Percentiles rank a stretch among this genome's conserved stretches.
Evolutionary conservation across 768 basidiomycete species (phyloP).

Genomic region (Lactarius trivialis): DNA sequence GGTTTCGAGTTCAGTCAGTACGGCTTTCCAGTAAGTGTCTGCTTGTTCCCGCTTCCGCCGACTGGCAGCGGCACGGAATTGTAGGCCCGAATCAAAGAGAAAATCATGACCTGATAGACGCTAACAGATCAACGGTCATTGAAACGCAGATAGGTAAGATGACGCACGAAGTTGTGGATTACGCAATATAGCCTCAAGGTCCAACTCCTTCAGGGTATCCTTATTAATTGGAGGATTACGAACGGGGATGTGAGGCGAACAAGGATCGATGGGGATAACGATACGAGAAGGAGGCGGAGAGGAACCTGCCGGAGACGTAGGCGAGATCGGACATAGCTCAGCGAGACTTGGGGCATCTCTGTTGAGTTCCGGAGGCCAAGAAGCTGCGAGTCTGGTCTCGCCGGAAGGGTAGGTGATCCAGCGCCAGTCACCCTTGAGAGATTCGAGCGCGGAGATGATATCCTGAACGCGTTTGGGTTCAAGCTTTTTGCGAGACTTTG

Average conservation of each 20-base stretch:
- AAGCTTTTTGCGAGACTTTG: constrained; percentile 16
- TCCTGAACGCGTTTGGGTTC: constrained; percentile 20
- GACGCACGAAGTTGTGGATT: constrained; percentile 87
- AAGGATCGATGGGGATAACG: constrained; percentile 36
- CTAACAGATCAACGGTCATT: constrained; percentile 12
- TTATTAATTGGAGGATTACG: constrained; percentile 73
- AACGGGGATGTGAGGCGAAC: constrained; percentile 56
- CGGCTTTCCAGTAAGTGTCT: constrained; percentile 81
- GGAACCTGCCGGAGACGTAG: constrained; percentile 25
- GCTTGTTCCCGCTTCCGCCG: constrained; percentile 64
- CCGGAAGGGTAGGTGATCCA: constrained; percentile 23
- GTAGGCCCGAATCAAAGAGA: constrained; percentile 78
- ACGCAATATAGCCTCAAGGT: constrained; percentile 76
- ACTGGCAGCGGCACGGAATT: constrained; percentile 73
- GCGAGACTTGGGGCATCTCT: constrained; percentile 17
- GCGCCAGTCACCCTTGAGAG: constrained; percentile 23
- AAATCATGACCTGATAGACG: constrained; percentile 68
- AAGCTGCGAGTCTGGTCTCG: constrained; percentile 23
- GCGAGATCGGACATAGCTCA: constrained; percentile 19
- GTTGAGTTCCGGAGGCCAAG: constrained; percentile 24
- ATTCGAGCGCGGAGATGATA: constrained; percentile 20
- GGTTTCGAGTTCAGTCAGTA: constrained; percentile 66
- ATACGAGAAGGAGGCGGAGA: constrained; percentile 25
- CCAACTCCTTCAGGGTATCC: constrained; percentile 76
- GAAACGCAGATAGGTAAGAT: constrained; percentile 2